These are phyloP conservation scores for Russula lepida DNA, from an alignment of 768 basidiomycete genomes.

Conservation along the genomic window DNA sequence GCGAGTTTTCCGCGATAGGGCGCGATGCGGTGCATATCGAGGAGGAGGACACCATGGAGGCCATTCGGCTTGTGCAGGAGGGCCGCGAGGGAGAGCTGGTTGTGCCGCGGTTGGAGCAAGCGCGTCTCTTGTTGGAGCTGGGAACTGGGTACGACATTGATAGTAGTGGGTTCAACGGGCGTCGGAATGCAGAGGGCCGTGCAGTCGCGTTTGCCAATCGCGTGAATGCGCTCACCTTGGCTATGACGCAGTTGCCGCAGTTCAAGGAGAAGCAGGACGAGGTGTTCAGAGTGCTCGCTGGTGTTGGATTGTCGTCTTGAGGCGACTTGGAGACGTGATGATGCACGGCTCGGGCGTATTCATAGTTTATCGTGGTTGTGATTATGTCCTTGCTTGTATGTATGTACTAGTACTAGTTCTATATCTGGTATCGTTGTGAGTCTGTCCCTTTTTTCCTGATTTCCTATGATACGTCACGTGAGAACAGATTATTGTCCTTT, in stretches of 20 bases:
- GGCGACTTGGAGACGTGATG: not conserved
- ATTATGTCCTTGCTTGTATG: not conserved
- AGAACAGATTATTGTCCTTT: too few species aligned
- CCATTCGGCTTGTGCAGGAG: conserved; percentile 35
- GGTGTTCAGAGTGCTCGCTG: conserved; percentile 60
- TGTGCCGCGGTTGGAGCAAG: conserved; percentile 47
- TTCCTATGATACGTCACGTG: too few species aligned
- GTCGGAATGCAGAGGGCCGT: conserved; percentile 51
- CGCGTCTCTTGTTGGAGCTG: conserved; percentile 45
- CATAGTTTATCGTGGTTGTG: too few species aligned
- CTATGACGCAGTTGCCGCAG: conserved; percentile 58
- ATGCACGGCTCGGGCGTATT: not conserved
- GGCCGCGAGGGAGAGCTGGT: conserved; percentile 33
- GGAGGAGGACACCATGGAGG: conserved; percentile 45
- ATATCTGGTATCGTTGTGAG: too few species aligned
- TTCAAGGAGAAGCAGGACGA: conserved; percentile 65
- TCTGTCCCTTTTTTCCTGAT: too few species aligned
- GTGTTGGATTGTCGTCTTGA: conserved; percentile 24
- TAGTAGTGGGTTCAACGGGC: conserved; percentile 23
- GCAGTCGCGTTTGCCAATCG: conserved; percentile 69
- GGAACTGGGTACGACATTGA: conserved; percentile 44
- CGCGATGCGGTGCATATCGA: conserved; percentile 40
- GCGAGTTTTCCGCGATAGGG: conserved; percentile 50
- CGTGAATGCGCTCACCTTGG: conserved; percentile 65
- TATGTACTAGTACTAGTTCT: too few species aligned